phyloP scores from a whole-genome alignment of 2,329 filamentous ascomycete species.

The Plectosphaerella cucumerina region DNA sequence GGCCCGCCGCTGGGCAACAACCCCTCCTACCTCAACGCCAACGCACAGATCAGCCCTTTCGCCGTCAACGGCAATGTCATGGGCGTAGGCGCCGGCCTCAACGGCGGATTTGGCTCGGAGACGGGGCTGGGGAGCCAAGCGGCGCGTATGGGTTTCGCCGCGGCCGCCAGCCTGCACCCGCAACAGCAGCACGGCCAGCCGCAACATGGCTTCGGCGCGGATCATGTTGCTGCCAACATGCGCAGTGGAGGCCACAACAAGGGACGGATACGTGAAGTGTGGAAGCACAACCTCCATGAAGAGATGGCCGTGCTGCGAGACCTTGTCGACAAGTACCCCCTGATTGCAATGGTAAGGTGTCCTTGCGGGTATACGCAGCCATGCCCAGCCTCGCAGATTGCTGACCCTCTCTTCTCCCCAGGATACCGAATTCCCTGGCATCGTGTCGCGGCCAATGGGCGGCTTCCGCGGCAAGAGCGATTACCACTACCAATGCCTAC shows the following conservation, averaged over 20 bases:
- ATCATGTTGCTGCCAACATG: constrained; percentile 21
- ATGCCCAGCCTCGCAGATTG: background rate
- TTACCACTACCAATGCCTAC: constrained; percentile 97
- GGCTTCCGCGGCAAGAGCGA: constrained; percentile 92
- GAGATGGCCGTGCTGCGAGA: constrained; percentile 84
- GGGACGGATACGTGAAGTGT: constrained; percentile 89
- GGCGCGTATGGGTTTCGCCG: constrained; percentile 81
- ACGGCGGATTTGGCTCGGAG: constrained; percentile 44
- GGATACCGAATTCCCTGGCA: constrained; percentile 98
- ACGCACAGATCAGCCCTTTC: constrained; percentile 66
- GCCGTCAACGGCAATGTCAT: constrained; percentile 53
- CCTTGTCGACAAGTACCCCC: constrained; percentile 85
- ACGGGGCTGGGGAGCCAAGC: constrained; percentile 82
- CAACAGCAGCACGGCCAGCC: constrained; percentile 53
- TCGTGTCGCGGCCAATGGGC: constrained; percentile 92
- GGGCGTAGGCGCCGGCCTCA: constrained; percentile 53
- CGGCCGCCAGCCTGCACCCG: constrained; percentile 57
- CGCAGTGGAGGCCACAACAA: constrained; percentile 62
- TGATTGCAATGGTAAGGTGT: constrained; percentile 86
- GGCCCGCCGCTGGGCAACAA: constrained; percentile 57
- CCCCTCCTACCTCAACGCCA: constrained; percentile 67
- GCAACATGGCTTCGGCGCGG: constrained; percentile 17
- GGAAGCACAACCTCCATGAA: constrained; percentile 85
- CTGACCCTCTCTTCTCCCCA: constrained; percentile 31
- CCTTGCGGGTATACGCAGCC: background rate